Evolutionary conservation across 2,329 filamentous ascomycete genomes (phyloP).

Genomic region (Rasamsonia emersonii): DNA sequence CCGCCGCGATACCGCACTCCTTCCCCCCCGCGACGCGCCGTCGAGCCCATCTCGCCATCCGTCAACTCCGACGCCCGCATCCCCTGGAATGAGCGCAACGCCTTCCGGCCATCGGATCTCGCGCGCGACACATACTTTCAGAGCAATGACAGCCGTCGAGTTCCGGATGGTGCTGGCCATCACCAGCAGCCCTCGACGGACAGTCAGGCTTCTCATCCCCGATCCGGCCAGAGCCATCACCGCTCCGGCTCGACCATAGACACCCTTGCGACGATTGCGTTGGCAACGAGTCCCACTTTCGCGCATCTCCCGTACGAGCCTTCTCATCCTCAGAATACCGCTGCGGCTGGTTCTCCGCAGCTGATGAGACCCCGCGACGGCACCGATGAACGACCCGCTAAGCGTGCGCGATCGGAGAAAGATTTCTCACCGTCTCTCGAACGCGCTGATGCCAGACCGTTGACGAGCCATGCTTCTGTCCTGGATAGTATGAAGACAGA

Average conservation of each 20-base stretch:
- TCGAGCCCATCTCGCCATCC: conserved; percentile 38
- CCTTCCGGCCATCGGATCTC: conserved; percentile 16
- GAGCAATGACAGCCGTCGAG: conserved; percentile 14
- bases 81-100: conserved; percentile 21
- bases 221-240: conserved; percentile 27
- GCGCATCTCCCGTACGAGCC: conserved; percentile 24
- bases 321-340: conserved; percentile 21
- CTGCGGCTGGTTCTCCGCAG: conserved; percentile 16
- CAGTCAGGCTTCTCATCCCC: conserved; percentile 12
- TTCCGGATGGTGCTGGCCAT: conserved; percentile 5
- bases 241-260: conserved; percentile 40
- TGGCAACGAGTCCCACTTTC: conserved; percentile 41
- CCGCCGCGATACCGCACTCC: conserved; percentile 38
- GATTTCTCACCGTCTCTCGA: conserved; percentile 35
- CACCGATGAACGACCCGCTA: conserved; percentile 43
- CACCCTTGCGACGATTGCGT: conserved; percentile 42
- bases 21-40: conserved; percentile 38
- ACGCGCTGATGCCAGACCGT: conserved; percentile 16
- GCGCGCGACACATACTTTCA: conserved; percentile 15
- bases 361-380: conserved; percentile 22
- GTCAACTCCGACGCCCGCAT: conserved; percentile 20
- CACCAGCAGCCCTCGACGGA: conserved; percentile 11
- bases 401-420: conserved; percentile 53
- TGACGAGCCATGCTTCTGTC: conserved; percentile 22
- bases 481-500: conserved; percentile 38